Evolutionary conservation across 495 filamentous ascomycete species (phyloP).

Genomic region (Aspergillus sclerotioniger): DNA sequence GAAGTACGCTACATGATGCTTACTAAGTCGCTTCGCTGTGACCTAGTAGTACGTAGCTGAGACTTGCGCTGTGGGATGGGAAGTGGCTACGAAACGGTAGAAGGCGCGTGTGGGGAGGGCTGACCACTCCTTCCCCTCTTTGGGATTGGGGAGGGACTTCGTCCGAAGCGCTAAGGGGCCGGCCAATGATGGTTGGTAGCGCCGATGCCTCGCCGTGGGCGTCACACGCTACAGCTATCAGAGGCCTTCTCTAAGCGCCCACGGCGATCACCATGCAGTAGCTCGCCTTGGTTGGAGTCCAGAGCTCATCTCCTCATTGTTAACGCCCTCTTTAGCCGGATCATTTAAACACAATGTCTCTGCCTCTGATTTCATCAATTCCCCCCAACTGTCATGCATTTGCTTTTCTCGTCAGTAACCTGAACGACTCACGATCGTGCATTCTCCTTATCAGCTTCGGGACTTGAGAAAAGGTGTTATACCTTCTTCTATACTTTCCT

Average conservation of each 20-base stretch:
- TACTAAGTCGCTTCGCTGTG: too few relatives aligned
- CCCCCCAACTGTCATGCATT: background rate
- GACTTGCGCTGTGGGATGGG: too few relatives aligned
- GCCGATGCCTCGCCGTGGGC: background rate
- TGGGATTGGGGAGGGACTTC: background rate
- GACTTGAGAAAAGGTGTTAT: background rate
- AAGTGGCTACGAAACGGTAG: too few relatives aligned
- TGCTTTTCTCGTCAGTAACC: background rate
- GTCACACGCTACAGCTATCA: slow-evolving; percentile 6
- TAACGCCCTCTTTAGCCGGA: background rate
- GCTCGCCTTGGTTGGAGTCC: slow-evolving; percentile 1
- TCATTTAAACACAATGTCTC: background rate
- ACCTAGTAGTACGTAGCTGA: too few relatives aligned
- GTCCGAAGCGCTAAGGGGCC: slow-evolving; percentile 8
- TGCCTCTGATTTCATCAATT: background rate
- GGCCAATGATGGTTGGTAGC: slow-evolving; percentile 6
- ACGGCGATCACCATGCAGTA: slow-evolving; percentile 16
- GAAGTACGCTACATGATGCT: too few relatives aligned
- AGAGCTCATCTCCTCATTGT: background rate
- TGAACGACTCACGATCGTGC: background rate
- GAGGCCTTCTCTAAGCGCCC: slow-evolving; percentile 16
- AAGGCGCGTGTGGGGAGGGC: too few relatives aligned
- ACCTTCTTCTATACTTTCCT: background rate
- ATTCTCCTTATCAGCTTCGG: background rate
- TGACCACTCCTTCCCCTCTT: too few relatives aligned